These are phyloP conservation scores for Stagonosporopsis chrysanthemi DNA, from an alignment of 2,329 filamentous ascomycete genomes.

Conservation along the genomic window DNA sequence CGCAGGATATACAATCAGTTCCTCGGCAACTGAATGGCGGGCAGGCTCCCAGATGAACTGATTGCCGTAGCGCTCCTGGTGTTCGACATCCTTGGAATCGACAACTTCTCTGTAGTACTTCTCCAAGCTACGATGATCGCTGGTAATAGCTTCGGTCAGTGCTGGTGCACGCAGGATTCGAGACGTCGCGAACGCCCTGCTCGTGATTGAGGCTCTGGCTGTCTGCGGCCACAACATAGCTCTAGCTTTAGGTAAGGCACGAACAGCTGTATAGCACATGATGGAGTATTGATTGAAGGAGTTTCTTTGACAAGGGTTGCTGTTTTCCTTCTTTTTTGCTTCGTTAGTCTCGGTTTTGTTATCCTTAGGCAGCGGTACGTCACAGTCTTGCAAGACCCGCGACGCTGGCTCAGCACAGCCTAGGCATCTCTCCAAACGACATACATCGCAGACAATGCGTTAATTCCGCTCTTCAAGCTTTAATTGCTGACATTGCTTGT, in stretches of 20 bases:
- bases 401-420: slow-evolving; percentile 2
- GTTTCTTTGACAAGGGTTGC: neutral
- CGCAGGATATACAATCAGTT: slow-evolving; percentile 53
- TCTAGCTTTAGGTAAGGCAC: slow-evolving; percentile 14
- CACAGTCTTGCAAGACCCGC: slow-evolving; percentile 9
- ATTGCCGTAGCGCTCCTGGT: slow-evolving; percentile 57
- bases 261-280: slow-evolving; percentile 19
- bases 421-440: neutral
- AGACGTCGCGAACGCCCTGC: slow-evolving; percentile 10
- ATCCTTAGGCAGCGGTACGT: slow-evolving; percentile 2
- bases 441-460: neutral
- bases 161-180: slow-evolving; percentile 2
- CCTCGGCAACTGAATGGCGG: slow-evolving; percentile 60
- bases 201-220: neutral
- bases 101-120: slow-evolving; percentile 55
- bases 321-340: too few relatives aligned
- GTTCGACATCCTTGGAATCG: slow-evolving; percentile 49
- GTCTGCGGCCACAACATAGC: slow-evolving; percentile 7
- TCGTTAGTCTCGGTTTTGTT: too few relatives aligned
- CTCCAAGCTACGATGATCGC: slow-evolving; percentile 54
- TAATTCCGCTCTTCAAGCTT: neutral
- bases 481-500: neutral
- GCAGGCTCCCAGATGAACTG: slow-evolving; percentile 63
- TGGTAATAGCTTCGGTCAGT: slow-evolving; percentile 51
- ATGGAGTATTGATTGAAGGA: neutral